Evolutionary conservation across 148 eudicot genomes (phyloP), one percentile per base, ranked within the genome.

Genomic region (Vaccinium vitisidaea): DNA sequence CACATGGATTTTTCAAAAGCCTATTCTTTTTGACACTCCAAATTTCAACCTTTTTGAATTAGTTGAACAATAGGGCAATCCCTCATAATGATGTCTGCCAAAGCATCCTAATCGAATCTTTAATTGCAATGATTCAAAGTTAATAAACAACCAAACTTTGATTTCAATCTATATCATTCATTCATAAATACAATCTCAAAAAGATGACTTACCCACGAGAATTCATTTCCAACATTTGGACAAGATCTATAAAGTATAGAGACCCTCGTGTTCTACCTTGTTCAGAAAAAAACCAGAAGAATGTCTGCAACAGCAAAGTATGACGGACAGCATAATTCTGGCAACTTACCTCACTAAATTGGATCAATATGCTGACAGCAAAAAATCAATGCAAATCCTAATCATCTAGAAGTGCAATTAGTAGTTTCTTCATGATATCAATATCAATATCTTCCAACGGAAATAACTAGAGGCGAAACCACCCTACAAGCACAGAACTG

Each of bases 301-400:
- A n/a, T n/a, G n/a, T n/a, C n/a, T n/a, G n/a, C n/a, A n/a, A n/a
- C n/a, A n/a, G n/a, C n/a, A n/a, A n/a, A n/a, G n/a, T n/a, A n/a
- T n/a, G n/a, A n/a, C n/a, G n/a, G n/a, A n/a, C n/a, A n/a, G n/a
- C n/a, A n/a, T n/a, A n/a, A n/a, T n/a, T n/a, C n/a, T n/a, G n/a
- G n/a, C 23, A 43, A 74, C 4, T 6, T 14, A 39, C 48, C 49
- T 18, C 39, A 15, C 75, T 39, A 6, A 36, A 10, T 36, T 43
- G 50, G 23, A 74, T 39, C 77, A 74, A 73, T 18, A 7, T 16
- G 46, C 46, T 70, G 14, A 93, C 50, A 94, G 46, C 75, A 70
- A 15, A 70, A 70, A 14, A 12, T 70, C 43, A 30, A 14, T 14
- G 13, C 75, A 30, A 70, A 70, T 70, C 75, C 75, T 30, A 13